Conservation (phyloP, 108 stramenopile genomes). For the Nitzschia sp. region DNA sequence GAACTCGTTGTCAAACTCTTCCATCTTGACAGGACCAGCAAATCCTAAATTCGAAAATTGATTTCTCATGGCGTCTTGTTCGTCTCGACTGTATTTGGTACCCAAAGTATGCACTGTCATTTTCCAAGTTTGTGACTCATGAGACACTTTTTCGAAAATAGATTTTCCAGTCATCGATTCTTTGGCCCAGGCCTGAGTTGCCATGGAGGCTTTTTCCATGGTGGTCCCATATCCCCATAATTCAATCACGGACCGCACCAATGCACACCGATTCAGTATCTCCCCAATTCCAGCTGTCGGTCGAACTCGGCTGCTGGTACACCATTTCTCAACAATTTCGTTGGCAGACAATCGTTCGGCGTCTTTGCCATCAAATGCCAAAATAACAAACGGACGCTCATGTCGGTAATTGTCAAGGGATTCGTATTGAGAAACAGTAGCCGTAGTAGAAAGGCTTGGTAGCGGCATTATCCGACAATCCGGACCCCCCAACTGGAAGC, state of each 20-base stretch:
- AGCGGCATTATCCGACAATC: slow-evolving; percentile 26
- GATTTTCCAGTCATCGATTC: slow-evolving; percentile 9
- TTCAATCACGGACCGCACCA: slow-evolving; percentile 76
- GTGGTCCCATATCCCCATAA: slow-evolving; percentile 64
- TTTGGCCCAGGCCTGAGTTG: slow-evolving; percentile 15
- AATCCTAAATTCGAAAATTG: slow-evolving; percentile 53
- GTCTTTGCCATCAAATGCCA: slow-evolving; percentile 31
- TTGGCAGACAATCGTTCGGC: slow-evolving; percentile 1
- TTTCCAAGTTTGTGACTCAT: slow-evolving; percentile 62
- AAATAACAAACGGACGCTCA: slow-evolving; percentile 33
- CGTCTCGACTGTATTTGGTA: slow-evolving; percentile 62
- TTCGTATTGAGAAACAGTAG: background rate
- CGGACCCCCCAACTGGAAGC: slow-evolving; percentile 48
- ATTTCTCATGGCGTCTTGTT: slow-evolving; percentile 72
- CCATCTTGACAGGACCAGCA: slow-evolving; percentile 73
- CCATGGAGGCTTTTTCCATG: slow-evolving; percentile 16
- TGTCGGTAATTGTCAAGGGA: background rate
- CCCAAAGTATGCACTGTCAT: slow-evolving; percentile 81
- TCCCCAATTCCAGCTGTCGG: slow-evolving; percentile 24
- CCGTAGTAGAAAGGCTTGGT: background rate
- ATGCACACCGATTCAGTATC: slow-evolving; percentile 61
- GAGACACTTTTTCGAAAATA: slow-evolving; percentile 17
- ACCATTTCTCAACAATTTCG: slow-evolving; percentile 10
- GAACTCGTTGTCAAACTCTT: slow-evolving; percentile 64
- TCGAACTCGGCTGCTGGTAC: slow-evolving; percentile 23